Evolutionary conservation across 2,329 filamentous ascomycete species (phyloP), one percentile per base, ranked within the genome.

Genomic region (Arthrobotrys entomopaga): DNA sequence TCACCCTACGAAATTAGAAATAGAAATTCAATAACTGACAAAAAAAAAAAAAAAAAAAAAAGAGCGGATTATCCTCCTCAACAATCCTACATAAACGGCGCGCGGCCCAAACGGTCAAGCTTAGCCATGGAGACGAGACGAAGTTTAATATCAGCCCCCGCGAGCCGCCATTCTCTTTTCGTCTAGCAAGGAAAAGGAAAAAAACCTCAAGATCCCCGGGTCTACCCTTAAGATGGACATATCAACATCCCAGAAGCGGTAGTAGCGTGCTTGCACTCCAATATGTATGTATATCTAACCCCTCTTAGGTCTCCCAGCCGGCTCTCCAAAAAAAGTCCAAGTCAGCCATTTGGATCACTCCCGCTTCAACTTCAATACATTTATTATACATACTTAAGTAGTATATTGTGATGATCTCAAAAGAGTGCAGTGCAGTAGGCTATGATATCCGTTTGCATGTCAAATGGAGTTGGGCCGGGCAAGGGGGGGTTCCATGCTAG

Each of bases 161-260:
- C 29, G 29, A 34, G 29, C 46, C 29, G 38, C 40, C 20, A 38
- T 34, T 29, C 59, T 52, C 48, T 46, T 19, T n/a, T 46, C 42
- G 15, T 46, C n/a, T n/a, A n/a, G n/a, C 46, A 38, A 34, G 29
- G 42, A n/a, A 46, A 46, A n/a, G n/a, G n/a, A n/a, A n/a, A n/a
- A n/a, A n/a, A n/a, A n/a, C n/a, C n/a, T n/a, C n/a, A n/a, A n/a
- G n/a, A n/a, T n/a, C n/a, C n/a, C n/a, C n/a, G n/a, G n/a, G n/a
- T 48, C n/a, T 7, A n/a, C 43, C 16, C 52, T 65, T 65, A 57
- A 65, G 61, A 65, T 65, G 29, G 20, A 46, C 52, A 65, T 53
- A 53, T 34, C 50, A 34, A 29, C 15, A 24, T 13, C 16, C 29
- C 29, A 8, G 29, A 34, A 34, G n/a, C 10, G 29, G 29, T 19